Evolutionary conservation across 306 rosid species (phyloP).

Genomic region (Amphicarpaea edgeworthii): DNA sequence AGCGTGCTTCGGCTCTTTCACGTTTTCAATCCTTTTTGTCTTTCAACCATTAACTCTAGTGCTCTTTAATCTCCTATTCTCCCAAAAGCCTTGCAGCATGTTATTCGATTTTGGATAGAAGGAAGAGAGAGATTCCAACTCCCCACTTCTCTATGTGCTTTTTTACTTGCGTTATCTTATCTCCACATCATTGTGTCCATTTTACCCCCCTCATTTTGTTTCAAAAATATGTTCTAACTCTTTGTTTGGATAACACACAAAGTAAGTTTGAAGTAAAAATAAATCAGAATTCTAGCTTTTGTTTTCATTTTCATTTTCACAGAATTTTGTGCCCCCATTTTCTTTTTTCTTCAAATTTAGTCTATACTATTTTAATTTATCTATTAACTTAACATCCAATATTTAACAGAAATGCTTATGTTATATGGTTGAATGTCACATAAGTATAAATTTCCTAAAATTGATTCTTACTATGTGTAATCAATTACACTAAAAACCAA

Average conservation of each 20-base stretch:
- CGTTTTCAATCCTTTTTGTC: conserved; percentile 57
- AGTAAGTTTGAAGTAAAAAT: too few species aligned
- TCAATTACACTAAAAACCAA: too few species aligned
- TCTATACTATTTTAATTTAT: background rate
- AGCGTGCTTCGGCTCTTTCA: conserved; percentile 74
- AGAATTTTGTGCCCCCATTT: background rate
- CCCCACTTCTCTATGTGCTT: conserved; percentile 48
- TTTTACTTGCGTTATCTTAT: conserved; percentile 32
- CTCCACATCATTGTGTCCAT: conserved; percentile 37
- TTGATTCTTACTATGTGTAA: too few species aligned
- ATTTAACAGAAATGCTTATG: too few species aligned
- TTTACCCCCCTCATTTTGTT: background rate
- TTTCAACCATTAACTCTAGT: conserved; percentile 47
- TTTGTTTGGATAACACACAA: too few species aligned
- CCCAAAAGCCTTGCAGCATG: conserved; percentile 31
- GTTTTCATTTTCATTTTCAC: background rate
- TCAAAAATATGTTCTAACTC: too few species aligned
- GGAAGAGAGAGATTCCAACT: conserved; percentile 48
- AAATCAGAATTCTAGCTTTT: too few species aligned
- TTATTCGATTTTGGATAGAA: conserved; percentile 34
- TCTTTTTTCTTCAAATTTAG: background rate
- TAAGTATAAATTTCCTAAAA: too few species aligned
- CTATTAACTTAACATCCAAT: background rate
- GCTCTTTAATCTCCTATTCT: conserved; percentile 39
- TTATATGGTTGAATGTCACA: too few species aligned